Evolutionary conservation across 495 filamentous ascomycete genomes (phyloP).

Genomic region (Echria macrotheca): DNA sequence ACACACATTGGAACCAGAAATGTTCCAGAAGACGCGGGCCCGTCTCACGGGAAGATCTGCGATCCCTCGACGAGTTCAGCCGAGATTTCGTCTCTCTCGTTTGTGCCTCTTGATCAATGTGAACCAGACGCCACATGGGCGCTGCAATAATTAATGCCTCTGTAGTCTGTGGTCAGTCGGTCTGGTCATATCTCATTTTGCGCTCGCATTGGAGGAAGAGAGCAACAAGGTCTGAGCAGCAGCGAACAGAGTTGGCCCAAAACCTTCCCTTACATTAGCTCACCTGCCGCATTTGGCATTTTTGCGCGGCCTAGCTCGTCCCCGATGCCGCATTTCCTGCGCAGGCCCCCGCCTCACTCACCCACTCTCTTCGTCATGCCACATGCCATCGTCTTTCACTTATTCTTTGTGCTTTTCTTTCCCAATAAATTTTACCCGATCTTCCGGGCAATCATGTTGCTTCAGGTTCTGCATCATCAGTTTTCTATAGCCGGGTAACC

Average conservation of each 20-base stretch:
- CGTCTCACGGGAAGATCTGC: neutral
- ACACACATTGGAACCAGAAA: constrained; percentile 3
- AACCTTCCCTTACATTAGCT: constrained; percentile 5
- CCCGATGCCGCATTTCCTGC: constrained; percentile 1
- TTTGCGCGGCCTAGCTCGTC: constrained; percentile 7
- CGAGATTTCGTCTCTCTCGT: neutral
- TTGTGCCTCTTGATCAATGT: neutral
- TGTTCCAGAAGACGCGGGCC: constrained; percentile 7
- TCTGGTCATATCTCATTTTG: too few species aligned
- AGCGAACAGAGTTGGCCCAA: neutral
- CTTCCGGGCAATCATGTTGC: neutral
- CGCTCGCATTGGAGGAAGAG: too few species aligned
- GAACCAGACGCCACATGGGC: too few species aligned
- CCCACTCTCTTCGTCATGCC: neutral
- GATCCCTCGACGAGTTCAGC: neutral
- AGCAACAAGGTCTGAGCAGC: neutral
- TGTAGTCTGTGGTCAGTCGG: too few species aligned
- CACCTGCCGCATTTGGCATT: neutral
- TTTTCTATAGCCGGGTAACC: too few species aligned
- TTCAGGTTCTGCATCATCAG: neutral
- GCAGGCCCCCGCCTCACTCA: neutral
- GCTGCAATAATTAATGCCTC: too few species aligned
- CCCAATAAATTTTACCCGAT: neutral
- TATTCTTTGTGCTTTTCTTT: neutral
- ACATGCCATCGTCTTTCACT: neutral